Evolutionary conservation across 345 rosid species (phyloP).

Genomic region (Garcia nutans): DNA sequence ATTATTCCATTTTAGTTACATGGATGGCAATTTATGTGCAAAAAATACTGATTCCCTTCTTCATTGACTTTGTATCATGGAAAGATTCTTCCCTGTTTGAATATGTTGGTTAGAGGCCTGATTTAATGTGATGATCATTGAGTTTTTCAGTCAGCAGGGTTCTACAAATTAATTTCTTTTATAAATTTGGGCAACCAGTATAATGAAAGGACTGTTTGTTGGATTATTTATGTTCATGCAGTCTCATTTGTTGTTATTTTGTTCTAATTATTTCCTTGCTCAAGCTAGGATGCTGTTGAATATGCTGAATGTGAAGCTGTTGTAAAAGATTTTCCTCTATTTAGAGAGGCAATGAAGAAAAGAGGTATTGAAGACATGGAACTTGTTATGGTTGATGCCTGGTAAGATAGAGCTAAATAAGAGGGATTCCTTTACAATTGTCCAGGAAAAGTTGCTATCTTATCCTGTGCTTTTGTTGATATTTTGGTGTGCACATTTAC

Average conservation of each 20-base stretch:
- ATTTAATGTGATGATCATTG: neutral
- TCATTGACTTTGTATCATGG: neutral
- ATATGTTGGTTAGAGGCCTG: neutral
- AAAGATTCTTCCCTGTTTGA: neutral
- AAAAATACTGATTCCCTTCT: neutral
- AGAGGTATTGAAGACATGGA: conserved; percentile 95
- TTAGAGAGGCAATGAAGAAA: conserved; percentile 82
- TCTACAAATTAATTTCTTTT: neutral
- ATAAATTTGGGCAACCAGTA: neutral
- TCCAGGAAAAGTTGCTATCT: conserved; percentile 12
- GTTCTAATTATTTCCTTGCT: conserved; percentile 8
- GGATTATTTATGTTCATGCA: neutral
- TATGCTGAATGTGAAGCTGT: conserved; percentile 92
- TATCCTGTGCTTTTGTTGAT: conserved; percentile 5
- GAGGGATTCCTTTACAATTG: neutral
- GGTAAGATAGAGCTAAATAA: conserved; percentile 43
- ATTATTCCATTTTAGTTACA: neutral
- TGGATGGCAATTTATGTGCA: neutral
- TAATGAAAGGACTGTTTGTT: neutral
- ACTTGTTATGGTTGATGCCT: conserved; percentile 86
- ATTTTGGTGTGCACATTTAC: conserved; percentile 9
- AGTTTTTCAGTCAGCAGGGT: neutral
- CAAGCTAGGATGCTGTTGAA: conserved; percentile 65
- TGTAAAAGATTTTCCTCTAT: conserved; percentile 77
- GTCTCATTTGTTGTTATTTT: neutral